Conservation (phyloP, 306 rosid genomes). For the Dicorynia guianensis region DNA sequence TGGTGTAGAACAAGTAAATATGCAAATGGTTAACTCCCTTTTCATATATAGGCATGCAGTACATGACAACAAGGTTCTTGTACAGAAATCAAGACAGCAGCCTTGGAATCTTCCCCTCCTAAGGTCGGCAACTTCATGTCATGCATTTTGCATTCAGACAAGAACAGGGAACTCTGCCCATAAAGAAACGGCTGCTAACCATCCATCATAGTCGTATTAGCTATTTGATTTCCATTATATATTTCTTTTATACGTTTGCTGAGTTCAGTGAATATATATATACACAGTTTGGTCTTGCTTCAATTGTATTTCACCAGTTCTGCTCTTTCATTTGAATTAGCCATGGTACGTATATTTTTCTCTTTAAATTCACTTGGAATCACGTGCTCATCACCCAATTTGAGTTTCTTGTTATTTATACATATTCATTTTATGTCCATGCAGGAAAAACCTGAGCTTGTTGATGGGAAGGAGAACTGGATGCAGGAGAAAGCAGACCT, state of each 20-base stretch:
- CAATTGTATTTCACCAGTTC: conserved; percentile 28
- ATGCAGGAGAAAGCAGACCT: conserved; percentile 50
- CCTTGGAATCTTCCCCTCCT: conserved; percentile 33
- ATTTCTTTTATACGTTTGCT: conserved; percentile 11
- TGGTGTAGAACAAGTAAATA: background rate
- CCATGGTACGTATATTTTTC: conserved; percentile 55
- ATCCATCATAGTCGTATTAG: background rate
- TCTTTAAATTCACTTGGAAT: background rate
- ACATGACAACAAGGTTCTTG: background rate
- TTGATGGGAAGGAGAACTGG: background rate
- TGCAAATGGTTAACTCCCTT: background rate
- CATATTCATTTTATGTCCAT: background rate
- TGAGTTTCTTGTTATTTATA: background rate
- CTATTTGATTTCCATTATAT: background rate
- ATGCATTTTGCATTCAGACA: conserved; percentile 42
- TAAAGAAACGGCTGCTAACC: conserved; percentile 36
- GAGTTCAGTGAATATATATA: conserved; percentile 43
- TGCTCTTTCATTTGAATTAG: conserved; percentile 36
- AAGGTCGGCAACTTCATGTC: conserved; percentile 39
- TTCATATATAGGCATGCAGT: conserved; percentile 15
- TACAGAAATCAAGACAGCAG: background rate
- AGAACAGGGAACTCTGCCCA: conserved; percentile 19
- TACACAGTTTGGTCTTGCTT: conserved; percentile 27
- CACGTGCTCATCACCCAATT: background rate
- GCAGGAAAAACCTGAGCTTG: conserved; percentile 62